These are phyloP conservation scores for Tricholoma saponaceum DNA, from an alignment of 768 basidiomycete species.

Conservation along the genomic window DNA sequence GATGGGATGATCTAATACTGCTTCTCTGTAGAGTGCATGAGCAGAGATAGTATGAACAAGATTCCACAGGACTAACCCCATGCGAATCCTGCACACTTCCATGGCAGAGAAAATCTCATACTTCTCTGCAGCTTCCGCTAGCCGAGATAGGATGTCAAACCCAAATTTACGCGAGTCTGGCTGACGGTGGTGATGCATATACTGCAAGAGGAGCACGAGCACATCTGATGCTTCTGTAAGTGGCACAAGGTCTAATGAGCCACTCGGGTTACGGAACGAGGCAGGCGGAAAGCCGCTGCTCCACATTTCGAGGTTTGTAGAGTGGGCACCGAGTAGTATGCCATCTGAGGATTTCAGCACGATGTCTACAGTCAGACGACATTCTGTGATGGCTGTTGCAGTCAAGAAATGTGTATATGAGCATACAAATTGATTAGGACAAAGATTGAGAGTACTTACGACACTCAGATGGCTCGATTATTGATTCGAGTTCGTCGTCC, in stretches of 20 bases:
- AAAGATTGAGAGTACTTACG: too few species aligned
- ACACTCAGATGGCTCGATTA: too few species aligned
- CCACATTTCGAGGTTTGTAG: conserved; percentile 4
- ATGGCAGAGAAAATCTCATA: conserved; percentile 18
- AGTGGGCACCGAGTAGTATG: conserved; percentile 1
- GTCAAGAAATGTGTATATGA: neutral
- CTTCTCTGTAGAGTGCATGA: neutral
- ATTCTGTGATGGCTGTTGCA: neutral
- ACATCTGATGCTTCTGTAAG: conserved; percentile 12
- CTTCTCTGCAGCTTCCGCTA: conserved; percentile 23
- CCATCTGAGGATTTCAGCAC: conserved; percentile 6
- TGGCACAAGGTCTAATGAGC: neutral
- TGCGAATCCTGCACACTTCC: conserved; percentile 11
- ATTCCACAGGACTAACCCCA: conserved; percentile 17
- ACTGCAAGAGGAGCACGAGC: conserved; percentile 15
- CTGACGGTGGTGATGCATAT: conserved; percentile 18
- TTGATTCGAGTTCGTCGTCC: too few species aligned
- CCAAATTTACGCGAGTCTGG: conserved; percentile 12
- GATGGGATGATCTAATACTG: neutral
- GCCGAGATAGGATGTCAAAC: conserved; percentile 6
- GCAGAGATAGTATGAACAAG: neutral
- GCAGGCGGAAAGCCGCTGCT: conserved; percentile 3
- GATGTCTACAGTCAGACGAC: conserved; percentile 1
- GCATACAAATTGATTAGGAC: too few species aligned
- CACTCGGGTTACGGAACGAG: neutral